Base-by-base conservation (phyloP, 2,329 filamentous ascomycete genomes). In the Exophiala oligosperma region DNA sequence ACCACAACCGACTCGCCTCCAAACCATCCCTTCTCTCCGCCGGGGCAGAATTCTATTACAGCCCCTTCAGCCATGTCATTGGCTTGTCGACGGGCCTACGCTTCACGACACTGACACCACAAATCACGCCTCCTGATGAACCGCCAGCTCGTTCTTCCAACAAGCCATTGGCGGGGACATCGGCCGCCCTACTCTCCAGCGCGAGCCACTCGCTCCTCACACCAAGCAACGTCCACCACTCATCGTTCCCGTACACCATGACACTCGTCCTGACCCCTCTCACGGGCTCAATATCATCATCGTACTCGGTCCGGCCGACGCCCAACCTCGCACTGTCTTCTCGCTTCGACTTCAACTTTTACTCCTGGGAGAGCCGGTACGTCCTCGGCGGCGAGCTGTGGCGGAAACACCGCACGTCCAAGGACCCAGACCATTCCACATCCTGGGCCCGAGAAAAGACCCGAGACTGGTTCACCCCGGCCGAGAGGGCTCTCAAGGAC, bases 351-450 rank as follows among this genome's bases (percentile, higher is more conserved):
- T 99, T 99, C 76, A 99, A 99, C 69, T 89, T 97, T 50, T 97
- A 97, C 76, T 96, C 91, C 71, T 99, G 97, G 77, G 94, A 99
- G 77, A 96, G 91, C 70, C 90, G 94, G 58, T 88, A 96, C 80
- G 88, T 92, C 26, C 83, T 97, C 24, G 94, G 94, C 12, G 90
- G 91, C 77, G 94, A 99, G 76, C 79, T 97, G 44, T 99, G 94
- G 93, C 86, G 90, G 53, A 52, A 24, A 11, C 57, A 44, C 26
- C 40, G 21, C 54, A 17, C 74, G 74, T 74, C 70, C 63, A 72
- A 73, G 59, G 80, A 77, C 67, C 73, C 68, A 53, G 75, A 64
- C 53, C 78, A 77, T 68, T 72, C 72, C 69, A 71, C 70, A 61
- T 74, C 72, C 64, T 72, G 76, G 52, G 76, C 76, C 28, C 78